phyloP scores from a whole-genome alignment of 2,329 filamentous ascomycete genomes.

The Microascus cirrosus region DNA sequence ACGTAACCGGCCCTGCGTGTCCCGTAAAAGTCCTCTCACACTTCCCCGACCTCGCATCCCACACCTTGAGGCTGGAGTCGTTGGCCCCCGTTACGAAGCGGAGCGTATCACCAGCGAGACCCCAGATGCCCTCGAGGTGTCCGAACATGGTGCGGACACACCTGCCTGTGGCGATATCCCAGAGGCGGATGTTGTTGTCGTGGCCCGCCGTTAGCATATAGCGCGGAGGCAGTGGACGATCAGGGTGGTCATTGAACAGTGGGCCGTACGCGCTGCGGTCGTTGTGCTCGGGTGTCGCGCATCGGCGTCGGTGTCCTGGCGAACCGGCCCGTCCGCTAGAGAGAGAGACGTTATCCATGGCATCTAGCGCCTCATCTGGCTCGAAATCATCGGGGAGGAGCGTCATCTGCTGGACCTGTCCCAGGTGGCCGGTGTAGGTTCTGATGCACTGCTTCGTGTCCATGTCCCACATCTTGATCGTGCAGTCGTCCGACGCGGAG shows the following conservation, averaged over 20 bases:
- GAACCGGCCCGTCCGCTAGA: slow-evolving; percentile 34
- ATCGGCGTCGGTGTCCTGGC: slow-evolving; percentile 14
- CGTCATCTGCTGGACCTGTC: slow-evolving; percentile 86
- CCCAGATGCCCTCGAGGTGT: slow-evolving; percentile 94
- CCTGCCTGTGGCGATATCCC: slow-evolving; percentile 73
- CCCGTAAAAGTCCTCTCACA: slow-evolving; percentile 90
- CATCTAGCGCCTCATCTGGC: slow-evolving; percentile 52
- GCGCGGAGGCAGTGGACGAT: slow-evolving; percentile 64
- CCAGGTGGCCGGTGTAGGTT: slow-evolving; percentile 79
- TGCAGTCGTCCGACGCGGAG: slow-evolving; percentile 88
- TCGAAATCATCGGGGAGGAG: slow-evolving; percentile 81
- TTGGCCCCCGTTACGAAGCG: slow-evolving; percentile 83
- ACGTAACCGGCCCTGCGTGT: slow-evolving; percentile 84
- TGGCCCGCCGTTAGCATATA: slow-evolving; percentile 92
- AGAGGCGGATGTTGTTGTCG: slow-evolving; percentile 83
- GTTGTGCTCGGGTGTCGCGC: slow-evolving; percentile 22
- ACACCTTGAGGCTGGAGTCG: slow-evolving; percentile 86
- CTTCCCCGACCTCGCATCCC: slow-evolving; percentile 84
- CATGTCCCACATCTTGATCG: slow-evolving; percentile 85
- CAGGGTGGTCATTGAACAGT: slow-evolving; percentile 47
- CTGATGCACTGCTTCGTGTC: slow-evolving; percentile 70
- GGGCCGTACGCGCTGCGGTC: slow-evolving; percentile 45
- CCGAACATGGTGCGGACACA: slow-evolving; percentile 92
- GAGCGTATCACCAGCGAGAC: slow-evolving; percentile 76
- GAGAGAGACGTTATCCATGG: slow-evolving; percentile 40